Evolutionary conservation across 805 yeast species (phyloP), one percentile per base, ranked within the genome.

Genomic region (Suhomyces canberraensis): DNA sequence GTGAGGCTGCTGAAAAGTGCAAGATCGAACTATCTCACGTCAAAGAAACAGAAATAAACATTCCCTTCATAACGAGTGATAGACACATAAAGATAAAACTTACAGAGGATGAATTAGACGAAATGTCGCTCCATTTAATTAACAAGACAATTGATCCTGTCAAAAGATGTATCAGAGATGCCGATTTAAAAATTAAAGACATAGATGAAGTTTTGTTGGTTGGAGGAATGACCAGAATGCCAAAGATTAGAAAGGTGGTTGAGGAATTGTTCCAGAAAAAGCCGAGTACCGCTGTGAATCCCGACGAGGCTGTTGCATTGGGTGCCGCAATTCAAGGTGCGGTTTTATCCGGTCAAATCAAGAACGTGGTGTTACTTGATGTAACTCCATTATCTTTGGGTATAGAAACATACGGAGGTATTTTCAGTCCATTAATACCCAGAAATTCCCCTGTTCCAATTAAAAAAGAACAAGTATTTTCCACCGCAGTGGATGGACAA

Each of bases 181-280:
- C 93, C 1, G 82, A 76, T 25, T 61, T 85, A 45, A 68, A 77
- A 29, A 67, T 80, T 6, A 71, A 73, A 22, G 87, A 84, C 24
- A 71, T 84, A 33, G 85, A 84, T 52, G 89, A 85, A 56, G 78
- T 85, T 20, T 76, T 85, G 29, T 56, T 85, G 29, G 95, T 85
- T 26, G 95, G 95, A 40, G 95, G 95, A 46, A 85, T 85, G 95
- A 84, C 95, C 3, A 69, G 95, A 60, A 85, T 85, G 95, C 95
- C 95, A 37, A 80, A 78, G 60, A 78, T 85, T 41, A 66, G 88
- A 42, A 71, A 70, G 25, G 68, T 79, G 6, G 91, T 85, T 15
- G 73, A 69, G 44, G 65, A 66, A 8, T 45, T 81, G 11, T 84
- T 85, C 54, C 70, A 73, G 22, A 80, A 75, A 54, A 69, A 73